phyloP scores from a whole-genome alignment of 768 basidiomycete genomes.

The Hericium coralloides region DNA sequence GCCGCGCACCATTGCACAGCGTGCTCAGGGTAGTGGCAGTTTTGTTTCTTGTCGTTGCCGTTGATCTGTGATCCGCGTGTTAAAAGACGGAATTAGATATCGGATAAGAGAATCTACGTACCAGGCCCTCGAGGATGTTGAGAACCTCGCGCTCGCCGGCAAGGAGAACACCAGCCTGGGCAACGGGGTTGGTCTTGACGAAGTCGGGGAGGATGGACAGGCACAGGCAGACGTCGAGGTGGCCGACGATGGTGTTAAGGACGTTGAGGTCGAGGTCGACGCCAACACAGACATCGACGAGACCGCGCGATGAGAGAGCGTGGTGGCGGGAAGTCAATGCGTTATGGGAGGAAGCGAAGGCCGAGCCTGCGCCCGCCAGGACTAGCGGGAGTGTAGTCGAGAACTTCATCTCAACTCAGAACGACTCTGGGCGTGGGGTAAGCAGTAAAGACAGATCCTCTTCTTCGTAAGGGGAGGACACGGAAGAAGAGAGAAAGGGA shows the following conservation, averaged over 20 bases:
- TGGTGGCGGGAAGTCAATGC: neutral
- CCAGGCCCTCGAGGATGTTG: constrained; percentile 17
- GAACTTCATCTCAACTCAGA: neutral
- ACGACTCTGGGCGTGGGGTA: neutral
- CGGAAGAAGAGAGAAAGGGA: neutral
- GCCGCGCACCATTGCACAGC: constrained; percentile 12
- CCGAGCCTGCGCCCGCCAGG: neutral
- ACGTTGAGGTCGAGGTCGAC: constrained; percentile 6
- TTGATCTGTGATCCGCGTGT: constrained; percentile 17
- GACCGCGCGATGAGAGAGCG: neutral
- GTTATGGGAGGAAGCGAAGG: neutral
- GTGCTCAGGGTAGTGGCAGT: constrained; percentile 28
- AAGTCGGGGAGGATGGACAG: constrained; percentile 19
- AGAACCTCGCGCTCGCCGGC: constrained; percentile 19
- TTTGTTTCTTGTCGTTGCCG: constrained; percentile 5
- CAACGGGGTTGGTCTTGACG: constrained; percentile 17
- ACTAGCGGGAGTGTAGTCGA: neutral
- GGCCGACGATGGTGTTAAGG: constrained; percentile 16
- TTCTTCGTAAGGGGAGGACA: neutral
- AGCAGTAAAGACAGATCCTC: neutral
- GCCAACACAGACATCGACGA: constrained; percentile 10
- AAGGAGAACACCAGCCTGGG: constrained; percentile 16
- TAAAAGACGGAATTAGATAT: neutral
- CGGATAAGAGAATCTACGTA: neutral
- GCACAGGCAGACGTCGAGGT: constrained; percentile 22